A percentile compares a stretch with the other conserved stretches of the same genome.
phyloP scores from a whole-genome alignment of 1,284 basidiomycete genomes.

The Ganoderma sinense region DNA sequence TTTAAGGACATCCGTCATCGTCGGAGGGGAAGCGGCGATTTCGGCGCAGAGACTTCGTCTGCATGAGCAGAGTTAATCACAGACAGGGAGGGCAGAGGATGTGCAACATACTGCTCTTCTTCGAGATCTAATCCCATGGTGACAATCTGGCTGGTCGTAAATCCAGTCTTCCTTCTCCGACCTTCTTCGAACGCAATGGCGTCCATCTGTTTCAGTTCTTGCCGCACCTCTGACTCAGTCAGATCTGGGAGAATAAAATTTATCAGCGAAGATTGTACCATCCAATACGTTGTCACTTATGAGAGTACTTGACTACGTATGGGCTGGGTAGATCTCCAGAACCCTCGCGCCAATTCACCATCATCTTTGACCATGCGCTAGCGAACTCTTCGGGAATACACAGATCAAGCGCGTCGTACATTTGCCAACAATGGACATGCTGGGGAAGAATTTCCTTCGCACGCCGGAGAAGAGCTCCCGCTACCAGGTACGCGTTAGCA shows the following conservation, averaged over 20 bases:
- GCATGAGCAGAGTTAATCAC: background rate
- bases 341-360: background rate
- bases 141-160: background rate
- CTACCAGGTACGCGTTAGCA: background rate
- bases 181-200: too few species aligned
- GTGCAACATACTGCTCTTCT: background rate
- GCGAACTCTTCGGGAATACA: background rate
- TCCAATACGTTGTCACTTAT: background rate
- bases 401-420: background rate
- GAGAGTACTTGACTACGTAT: background rate
- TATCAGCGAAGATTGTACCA: background rate
- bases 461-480: background rate
- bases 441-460: background rate
- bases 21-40: background rate
- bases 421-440: background rate
- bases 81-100: background rate
- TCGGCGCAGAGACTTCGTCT: background rate
- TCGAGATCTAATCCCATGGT: background rate
- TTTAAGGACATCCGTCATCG: background rate
- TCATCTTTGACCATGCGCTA: background rate
- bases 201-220: too few species aligned
- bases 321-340: background rate
- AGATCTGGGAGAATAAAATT: background rate
- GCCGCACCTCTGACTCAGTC: background rate
- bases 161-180: too few species aligned